These are phyloP conservation scores for Penicillium cataractarum DNA, from an alignment of 495 filamentous ascomycete genomes.

Conservation along the genomic window DNA sequence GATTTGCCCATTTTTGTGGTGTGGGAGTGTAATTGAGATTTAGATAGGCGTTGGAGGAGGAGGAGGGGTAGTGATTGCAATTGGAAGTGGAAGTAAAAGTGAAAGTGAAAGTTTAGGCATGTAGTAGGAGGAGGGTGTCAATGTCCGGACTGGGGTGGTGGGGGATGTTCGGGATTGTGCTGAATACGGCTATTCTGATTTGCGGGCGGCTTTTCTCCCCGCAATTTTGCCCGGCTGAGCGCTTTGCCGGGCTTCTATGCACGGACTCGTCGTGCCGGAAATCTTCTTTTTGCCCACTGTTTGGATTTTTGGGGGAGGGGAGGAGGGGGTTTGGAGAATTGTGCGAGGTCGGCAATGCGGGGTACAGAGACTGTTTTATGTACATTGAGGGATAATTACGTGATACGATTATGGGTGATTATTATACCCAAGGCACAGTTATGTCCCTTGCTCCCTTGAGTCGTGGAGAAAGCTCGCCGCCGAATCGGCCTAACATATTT, in stretches of 20 bases:
- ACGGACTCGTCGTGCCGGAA: not conserved
- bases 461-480: not conserved
- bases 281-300: not conserved
- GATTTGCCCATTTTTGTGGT: conserved; percentile 44
- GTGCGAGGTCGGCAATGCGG: not conserved
- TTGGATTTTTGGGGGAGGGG: too few species aligned
- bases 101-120: too few species aligned
- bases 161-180: not conserved
- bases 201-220: conserved; percentile 13
- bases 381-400: not conserved
- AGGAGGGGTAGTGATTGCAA: not conserved
- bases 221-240: conserved; percentile 26
- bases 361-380: not conserved
- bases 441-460: not conserved
- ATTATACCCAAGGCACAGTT: too few species aligned
- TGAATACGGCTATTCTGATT: not conserved
- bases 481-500: not conserved
- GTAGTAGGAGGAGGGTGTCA: not conserved
- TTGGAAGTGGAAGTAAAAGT: not conserved
- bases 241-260: conserved; percentile 27
- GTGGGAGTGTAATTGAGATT: not conserved
- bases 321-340: not conserved
- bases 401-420: too few species aligned
- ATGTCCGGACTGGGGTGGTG: not conserved
- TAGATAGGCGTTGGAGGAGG: not conserved